Evolutionary conservation across 2,329 filamentous ascomycete genomes (phyloP).

Genomic region (Cucurbitaria berberidis): DNA sequence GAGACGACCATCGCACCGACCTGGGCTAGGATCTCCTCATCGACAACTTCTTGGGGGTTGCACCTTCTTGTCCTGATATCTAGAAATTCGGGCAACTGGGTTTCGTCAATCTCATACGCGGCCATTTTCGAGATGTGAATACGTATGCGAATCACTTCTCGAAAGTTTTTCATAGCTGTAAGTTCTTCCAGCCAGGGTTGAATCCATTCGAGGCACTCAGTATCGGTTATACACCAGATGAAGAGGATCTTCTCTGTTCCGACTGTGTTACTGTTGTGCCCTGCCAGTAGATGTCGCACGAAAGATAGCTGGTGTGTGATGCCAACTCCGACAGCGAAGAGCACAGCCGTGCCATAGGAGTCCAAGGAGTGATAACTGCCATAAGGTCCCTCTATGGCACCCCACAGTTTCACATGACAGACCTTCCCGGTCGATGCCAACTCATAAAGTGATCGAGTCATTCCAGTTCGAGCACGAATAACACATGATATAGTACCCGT

Average conservation of each 20-base stretch:
- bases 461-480: conserved; percentile 81
- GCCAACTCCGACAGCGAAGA: conserved; percentile 88
- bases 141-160: conserved; percentile 81
- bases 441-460: conserved; percentile 79
- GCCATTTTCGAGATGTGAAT: conserved; percentile 84
- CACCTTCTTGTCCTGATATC: conserved; percentile 86
- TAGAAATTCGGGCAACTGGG: conserved; percentile 60
- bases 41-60: conserved; percentile 74
- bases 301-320: conserved; percentile 94
- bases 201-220: conserved; percentile 86
- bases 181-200: conserved; percentile 85
- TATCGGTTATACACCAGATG: conserved; percentile 86
- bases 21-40: conserved; percentile 77
- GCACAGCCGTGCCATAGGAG: conserved; percentile 85
- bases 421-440: conserved; percentile 60
- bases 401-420: conserved; percentile 64
- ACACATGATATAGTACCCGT: conserved; percentile 65
- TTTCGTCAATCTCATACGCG: conserved; percentile 72
- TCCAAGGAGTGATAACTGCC: conserved; percentile 74
- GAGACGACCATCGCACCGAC: conserved; percentile 85
- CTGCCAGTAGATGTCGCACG: conserved; percentile 65
- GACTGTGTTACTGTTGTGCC: conserved; percentile 68
- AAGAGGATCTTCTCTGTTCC: conserved; percentile 79
- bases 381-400: conserved; percentile 87
- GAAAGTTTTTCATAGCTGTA: conserved; percentile 74